Percentiles rank a stretch among this genome's conserved stretches.
Conservation (phyloP, 768 basidiomycete genomes). For the Kondoa malvinella region DNA sequence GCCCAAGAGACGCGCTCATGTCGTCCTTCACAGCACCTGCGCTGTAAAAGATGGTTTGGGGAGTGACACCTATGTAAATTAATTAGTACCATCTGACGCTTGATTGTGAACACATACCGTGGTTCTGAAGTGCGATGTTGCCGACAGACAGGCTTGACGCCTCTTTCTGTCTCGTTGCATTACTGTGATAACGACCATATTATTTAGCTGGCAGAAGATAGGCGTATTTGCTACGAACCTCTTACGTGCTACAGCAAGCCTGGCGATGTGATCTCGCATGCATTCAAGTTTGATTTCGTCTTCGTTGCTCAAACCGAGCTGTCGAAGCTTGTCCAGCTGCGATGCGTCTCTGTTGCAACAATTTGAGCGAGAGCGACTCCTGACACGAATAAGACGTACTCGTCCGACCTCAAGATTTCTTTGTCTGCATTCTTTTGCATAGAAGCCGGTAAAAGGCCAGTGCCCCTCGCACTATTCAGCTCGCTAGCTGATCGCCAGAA, state of each 20-base stretch:
- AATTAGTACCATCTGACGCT: background rate
- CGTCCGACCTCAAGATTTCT: conserved; percentile 41
- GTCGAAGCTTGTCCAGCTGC: conserved; percentile 59
- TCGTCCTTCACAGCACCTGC: conserved; percentile 16
- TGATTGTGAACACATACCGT: background rate
- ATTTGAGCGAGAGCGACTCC: background rate
- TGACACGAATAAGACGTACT: conserved; percentile 39
- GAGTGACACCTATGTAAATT: conserved; percentile 24
- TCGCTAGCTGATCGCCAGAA: conserved; percentile 14
- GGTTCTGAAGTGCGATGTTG: background rate
- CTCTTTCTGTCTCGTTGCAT: background rate
- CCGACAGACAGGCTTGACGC: conserved; percentile 1
- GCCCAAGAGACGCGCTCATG: background rate
- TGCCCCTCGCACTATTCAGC: background rate
- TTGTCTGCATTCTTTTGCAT: conserved; percentile 4
- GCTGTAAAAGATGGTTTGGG: conserved; percentile 28
- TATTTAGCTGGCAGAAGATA: conserved; percentile 22
- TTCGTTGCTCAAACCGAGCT: conserved; percentile 61
- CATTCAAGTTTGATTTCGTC: conserved; percentile 77
- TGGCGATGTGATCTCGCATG: conserved; percentile 77
- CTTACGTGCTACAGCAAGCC: conserved; percentile 73
- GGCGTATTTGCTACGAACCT: conserved; percentile 38
- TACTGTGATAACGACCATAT: background rate
- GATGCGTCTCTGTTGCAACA: conserved; percentile 48
- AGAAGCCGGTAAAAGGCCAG: background rate